Evolutionary conservation across 495 filamentous ascomycete species (phyloP), one percentile per base, ranked within the genome.

Genomic region (Hamigera avellanea): DNA sequence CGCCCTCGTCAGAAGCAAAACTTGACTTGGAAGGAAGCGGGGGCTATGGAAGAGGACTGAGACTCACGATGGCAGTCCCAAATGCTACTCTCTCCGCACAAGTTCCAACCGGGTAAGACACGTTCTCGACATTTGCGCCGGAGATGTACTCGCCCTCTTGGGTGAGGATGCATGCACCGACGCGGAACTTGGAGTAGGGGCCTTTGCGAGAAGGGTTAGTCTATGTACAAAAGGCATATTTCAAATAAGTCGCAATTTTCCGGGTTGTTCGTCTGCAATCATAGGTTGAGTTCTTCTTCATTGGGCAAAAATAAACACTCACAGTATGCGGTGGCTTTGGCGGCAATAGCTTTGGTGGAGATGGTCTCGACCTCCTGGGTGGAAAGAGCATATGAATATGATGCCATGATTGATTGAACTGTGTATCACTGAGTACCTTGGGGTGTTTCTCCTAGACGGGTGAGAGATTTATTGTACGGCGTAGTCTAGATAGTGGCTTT

Each of bases 41-140:
- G 25, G 6, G 6, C 12, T 26, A 12, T 12, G 6, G 25, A 6
- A 26, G 6, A 12, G 25, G 6, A 30, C 4, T 8, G 9, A 30
- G 12, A 37, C 59, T 42, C 47, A 81, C 71, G 33, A 95, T 69
- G n/a, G 91, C 91, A 36, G 74, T 85, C 2, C 72, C 81, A 43
- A 95, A 61, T 2, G 89, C 83, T 8, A 84, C 81, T 23, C 87
- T 67, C 70, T 96, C 91, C n/a, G 91, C 91, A 53, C 91, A 98
- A 0, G 82, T 89, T 0, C 83, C 83, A 14, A 95, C 86, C 4
- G 89, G 88, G 52, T 93, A 96, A 16, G 79, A 69, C 1, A 83
- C 91, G 57, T 96, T 96, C 62, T 98, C 91, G 18, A 98, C 76
- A 57, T 98, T 98, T 32, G 81, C 87, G 14, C 91, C 91, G 32